Evolutionary conservation across 2,329 filamentous ascomycete genomes (phyloP).

Genomic region (Drechslera avenae): DNA sequence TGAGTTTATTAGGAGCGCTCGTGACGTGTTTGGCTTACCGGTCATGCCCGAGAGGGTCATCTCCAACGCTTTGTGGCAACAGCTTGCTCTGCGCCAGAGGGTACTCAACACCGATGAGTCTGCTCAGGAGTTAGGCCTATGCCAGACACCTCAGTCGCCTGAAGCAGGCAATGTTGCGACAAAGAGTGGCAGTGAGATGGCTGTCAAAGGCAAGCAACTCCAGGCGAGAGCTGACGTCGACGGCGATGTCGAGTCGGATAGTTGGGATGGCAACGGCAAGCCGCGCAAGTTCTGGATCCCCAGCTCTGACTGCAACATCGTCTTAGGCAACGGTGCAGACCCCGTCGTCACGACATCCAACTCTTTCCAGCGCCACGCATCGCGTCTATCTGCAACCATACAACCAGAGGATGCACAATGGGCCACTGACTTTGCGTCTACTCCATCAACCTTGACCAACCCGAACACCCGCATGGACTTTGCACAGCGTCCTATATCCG

Average conservation of each 20-base stretch:
- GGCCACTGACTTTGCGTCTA: conserved; percentile 60
- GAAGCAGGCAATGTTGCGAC: conserved; percentile 22
- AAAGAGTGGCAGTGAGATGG: conserved; percentile 25
- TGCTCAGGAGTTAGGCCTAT: conserved; percentile 60
- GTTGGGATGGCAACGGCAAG: conserved; percentile 60
- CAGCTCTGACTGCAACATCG: conserved; percentile 60
- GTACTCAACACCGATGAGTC: conserved; percentile 59
- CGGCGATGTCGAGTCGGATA: conserved; percentile 53
- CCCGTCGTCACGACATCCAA: conserved; percentile 56
- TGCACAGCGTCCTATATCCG: conserved; percentile 40
- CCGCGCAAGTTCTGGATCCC: conserved; percentile 65
- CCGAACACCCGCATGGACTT: conserved; percentile 40
- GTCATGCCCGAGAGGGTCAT: conserved; percentile 62
- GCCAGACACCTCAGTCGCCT: conserved; percentile 49
- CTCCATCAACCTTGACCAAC: conserved; percentile 49
- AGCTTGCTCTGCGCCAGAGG: conserved; percentile 61
- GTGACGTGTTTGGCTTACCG: conserved; percentile 60
- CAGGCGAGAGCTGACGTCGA: conserved; percentile 28
- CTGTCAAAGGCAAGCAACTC: conserved; percentile 54
- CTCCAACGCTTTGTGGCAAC: conserved; percentile 62
- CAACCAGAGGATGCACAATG: conserved; percentile 62
- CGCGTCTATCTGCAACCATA: conserved; percentile 56
- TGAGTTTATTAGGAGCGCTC: conserved; percentile 58
- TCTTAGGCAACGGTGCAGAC: conserved; percentile 60
- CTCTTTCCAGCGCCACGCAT: conserved; percentile 53